Evolutionary conservation across 2,329 filamentous ascomycete genomes (phyloP), one percentile per base, ranked within the genome.

Genomic region (Stromatinia cepivora): DNA sequence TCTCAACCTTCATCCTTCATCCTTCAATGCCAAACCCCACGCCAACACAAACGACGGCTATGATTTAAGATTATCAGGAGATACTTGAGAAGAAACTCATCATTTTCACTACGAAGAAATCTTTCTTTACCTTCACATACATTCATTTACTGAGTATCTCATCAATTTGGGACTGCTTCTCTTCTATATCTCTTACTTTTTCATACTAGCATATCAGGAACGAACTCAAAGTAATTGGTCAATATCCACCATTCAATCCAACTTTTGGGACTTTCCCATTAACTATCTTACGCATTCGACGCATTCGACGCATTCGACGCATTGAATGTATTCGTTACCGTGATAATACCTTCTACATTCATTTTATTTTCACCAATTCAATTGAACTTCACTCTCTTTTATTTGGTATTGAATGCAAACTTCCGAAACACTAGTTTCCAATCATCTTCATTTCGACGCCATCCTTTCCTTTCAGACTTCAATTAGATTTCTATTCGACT

Each of bases 401-500:
- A 22, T n/a, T 48, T 10, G 7, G 46, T 10, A 48, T 48, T 48
- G 4, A n/a, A 48, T 48, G 22, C 46, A 48, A 48, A 20, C 46
- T 48, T 48, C 20, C 22, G 17, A 48, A n/a, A 48, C 39, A 1
- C 39, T 42, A 42, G 13, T n/a, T 48, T 48, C 46, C 45, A 48
- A 28, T 36, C 57, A 53, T 66, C 8, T 31, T 31, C 31, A 52
- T 36, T 58, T 63, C 17, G 48, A 20, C 42, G 34, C 61, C 36
- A 20, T 65, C 59, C 22, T 66, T 59, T 57, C 50, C 15, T 66
- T 53, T 31, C 62, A 61, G 36, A 66, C 45, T 46, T 36, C 3
- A 48, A 20, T 34, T 34, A 48, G 6, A 10, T 13, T 34, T 46
- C 11, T 28, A 34, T 34, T 9, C 25, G 28, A 46, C 9, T 46